Percentiles rank a stretch among this genome's conserved stretches.
Evolutionary conservation across 768 basidiomycete species (phyloP).

Genomic region (Leccinum obscurum): DNA sequence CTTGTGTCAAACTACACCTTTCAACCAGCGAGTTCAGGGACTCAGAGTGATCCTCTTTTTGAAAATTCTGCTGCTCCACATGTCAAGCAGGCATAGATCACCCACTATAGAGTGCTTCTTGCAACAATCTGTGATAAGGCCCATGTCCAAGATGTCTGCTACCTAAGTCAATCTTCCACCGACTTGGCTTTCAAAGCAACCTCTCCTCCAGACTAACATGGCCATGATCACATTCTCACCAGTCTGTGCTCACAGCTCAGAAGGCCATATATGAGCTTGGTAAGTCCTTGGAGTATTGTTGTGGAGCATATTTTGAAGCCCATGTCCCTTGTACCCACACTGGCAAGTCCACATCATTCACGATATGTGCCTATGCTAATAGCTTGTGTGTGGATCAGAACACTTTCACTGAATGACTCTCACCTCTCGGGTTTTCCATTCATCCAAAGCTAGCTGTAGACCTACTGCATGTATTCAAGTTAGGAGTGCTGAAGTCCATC

Average conservation of each 20-base stretch:
- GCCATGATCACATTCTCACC: neutral
- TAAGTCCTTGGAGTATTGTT: neutral
- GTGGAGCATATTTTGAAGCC: neutral
- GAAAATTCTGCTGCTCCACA: too few relatives aligned
- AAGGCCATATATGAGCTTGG: constrained; percentile 10
- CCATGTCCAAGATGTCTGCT: too few relatives aligned
- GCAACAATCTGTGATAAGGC: too few relatives aligned
- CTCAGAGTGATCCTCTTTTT: too few relatives aligned
- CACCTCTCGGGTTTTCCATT: neutral
- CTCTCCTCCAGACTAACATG: neutral
- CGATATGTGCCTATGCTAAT: neutral
- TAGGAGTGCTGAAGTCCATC: neutral
- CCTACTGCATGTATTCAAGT: neutral
- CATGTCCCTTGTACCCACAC: constrained; percentile 10
- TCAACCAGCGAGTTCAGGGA: too few relatives aligned
- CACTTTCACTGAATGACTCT: neutral
- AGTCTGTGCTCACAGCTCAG: neutral
- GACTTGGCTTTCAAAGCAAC: constrained; percentile 3
- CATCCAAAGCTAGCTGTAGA: neutral
- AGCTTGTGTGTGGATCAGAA: neutral
- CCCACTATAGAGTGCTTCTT: too few relatives aligned
- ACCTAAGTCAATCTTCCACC: constrained; percentile 9
- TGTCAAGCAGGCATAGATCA: too few relatives aligned
- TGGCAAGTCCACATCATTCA: neutral
- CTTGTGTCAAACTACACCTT: too few relatives aligned